phyloP scores from a whole-genome alignment of 257 asterid genomes.

The Fraxinus quadrangulata region DNA sequence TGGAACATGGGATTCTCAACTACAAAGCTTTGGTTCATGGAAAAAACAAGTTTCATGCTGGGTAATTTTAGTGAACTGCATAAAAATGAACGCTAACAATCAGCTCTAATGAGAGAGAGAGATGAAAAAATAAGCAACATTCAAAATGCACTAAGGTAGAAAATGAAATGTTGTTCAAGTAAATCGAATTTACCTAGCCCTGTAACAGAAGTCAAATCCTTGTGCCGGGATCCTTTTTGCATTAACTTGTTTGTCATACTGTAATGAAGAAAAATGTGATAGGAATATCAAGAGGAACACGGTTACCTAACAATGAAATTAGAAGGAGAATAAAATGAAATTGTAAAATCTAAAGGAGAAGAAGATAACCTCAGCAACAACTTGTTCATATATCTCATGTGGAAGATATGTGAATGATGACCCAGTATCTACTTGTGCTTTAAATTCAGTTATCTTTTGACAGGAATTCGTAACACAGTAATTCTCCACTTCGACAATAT shows the following conservation, averaged over 20 bases:
- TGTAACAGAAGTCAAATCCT: conserved; percentile 59
- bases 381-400: conserved; percentile 40
- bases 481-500: conserved; percentile 58
- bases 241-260: conserved; percentile 61
- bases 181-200: conserved; percentile 49
- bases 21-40: conserved; percentile 65
- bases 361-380: background rate
- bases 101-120: conserved; percentile 27
- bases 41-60: conserved; percentile 52
- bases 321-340: background rate
- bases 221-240: conserved; percentile 41
- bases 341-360: too few relatives aligned
- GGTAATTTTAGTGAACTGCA: conserved; percentile 61
- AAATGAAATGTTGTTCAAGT: background rate
- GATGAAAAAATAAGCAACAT: conserved; percentile 21
- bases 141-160: background rate
- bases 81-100: conserved; percentile 23
- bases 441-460: conserved; percentile 49
- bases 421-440: conserved; percentile 71
- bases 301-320: background rate
- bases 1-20: conserved; percentile 58
- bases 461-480: conserved; percentile 62
- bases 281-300: conserved; percentile 15
- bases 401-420: conserved; percentile 81
- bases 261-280: conserved; percentile 23